phyloP scores from a whole-genome alignment of 345 rosid species.

The Litchi chinensis region DNA sequence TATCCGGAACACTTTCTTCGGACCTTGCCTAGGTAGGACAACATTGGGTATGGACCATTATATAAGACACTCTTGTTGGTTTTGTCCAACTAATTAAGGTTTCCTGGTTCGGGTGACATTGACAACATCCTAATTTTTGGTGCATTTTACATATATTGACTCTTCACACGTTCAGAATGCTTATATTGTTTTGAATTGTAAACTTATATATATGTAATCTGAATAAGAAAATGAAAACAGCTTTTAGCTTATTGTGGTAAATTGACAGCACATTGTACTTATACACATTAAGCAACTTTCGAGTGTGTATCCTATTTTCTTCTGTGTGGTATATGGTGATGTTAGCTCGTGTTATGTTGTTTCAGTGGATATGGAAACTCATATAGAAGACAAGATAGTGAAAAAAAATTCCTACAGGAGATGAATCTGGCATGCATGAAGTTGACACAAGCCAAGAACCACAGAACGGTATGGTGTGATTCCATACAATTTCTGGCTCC shows the following conservation, averaged over 20 bases:
- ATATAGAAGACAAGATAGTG: conserved; percentile 12
- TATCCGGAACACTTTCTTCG: no score
- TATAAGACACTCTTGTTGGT: not conserved
- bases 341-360: not conserved
- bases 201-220: no score
- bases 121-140: no score
- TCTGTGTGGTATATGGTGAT: not conserved
- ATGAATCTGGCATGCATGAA: no score
- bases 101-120: not conserved
- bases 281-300: no score
- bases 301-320: not conserved
- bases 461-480: no score
- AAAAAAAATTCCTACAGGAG: no score
- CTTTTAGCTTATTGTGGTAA: no score
- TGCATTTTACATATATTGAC: not conserved
- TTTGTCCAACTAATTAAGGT: not conserved
- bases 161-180: not conserved
- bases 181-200: not conserved
- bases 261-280: not conserved
- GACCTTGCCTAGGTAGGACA: not conserved
- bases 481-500: no score
- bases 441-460: no score
- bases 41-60: not conserved
- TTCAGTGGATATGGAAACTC: conserved; percentile 13
- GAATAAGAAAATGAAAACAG: no score